Evolutionary conservation across 768 basidiomycete genomes (phyloP).

Genomic region (Phallus indusiatus): DNA sequence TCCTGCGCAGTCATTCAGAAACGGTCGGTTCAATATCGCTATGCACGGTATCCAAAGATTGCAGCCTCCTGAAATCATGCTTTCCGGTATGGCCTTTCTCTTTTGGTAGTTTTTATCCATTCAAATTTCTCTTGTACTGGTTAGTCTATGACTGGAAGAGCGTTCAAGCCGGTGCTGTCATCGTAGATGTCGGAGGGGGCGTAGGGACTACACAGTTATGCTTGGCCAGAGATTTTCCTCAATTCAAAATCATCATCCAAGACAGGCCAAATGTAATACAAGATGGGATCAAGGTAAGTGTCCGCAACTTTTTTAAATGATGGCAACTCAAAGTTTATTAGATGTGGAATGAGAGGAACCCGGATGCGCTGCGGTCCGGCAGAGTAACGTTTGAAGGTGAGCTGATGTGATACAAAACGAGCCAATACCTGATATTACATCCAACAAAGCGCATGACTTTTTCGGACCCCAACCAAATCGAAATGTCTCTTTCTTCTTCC

Average conservation of each 20-base stretch:
- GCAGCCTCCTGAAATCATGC: constrained; percentile 10
- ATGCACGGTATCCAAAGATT: constrained; percentile 16
- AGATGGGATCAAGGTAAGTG: constrained; percentile 15
- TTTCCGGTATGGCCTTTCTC: constrained; percentile 9
- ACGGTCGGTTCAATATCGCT: constrained; percentile 12
- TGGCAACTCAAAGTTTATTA: constrained; percentile 2
- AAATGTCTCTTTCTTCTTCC: constrained; percentile 21
- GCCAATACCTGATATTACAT: background rate
- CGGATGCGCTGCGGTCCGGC: constrained; percentile 1
- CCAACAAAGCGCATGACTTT: constrained; percentile 17
- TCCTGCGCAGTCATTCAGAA: constrained; percentile 4
- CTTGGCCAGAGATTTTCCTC: constrained; percentile 15
- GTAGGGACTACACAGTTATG: constrained; percentile 19
- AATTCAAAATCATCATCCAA: constrained; percentile 23
- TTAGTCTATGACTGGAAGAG: constrained; percentile 22
- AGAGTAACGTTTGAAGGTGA: constrained; percentile 9
- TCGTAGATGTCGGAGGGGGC: constrained; percentile 29
- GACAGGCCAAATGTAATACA: constrained; percentile 20
- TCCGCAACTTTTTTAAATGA: background rate
- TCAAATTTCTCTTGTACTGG: background rate
- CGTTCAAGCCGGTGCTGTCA: constrained; percentile 13
- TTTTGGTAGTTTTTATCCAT: background rate
- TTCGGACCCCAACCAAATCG: constrained; percentile 20
- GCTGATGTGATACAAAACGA: background rate
- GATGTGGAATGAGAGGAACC: background rate